phyloP scores from a whole-genome alignment of 495 filamentous ascomycete genomes.

The Tuber brumale region DNA sequence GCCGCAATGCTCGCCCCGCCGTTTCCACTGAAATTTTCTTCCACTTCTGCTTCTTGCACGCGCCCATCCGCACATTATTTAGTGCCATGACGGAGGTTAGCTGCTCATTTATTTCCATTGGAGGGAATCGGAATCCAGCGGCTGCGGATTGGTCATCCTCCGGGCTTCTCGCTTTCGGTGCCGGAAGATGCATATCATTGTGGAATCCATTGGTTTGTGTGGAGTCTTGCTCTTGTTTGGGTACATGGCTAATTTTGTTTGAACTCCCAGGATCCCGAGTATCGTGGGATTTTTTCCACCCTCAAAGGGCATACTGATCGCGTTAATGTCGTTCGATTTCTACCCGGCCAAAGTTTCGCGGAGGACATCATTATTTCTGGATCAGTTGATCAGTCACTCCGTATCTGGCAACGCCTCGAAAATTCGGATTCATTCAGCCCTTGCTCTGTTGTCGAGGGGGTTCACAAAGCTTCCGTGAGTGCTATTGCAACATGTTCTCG shows the following conservation, averaged over 20 bases:
- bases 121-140: slow-evolving; percentile 81
- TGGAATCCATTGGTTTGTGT: slow-evolving; percentile 74
- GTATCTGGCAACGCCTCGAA: slow-evolving; percentile 57
- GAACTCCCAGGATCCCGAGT: slow-evolving; percentile 48
- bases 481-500: slow-evolving; percentile 54
- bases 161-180: slow-evolving; percentile 78
- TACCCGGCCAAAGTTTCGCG: slow-evolving; percentile 48
- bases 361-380: slow-evolving; percentile 63
- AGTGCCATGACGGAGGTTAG: slow-evolving; percentile 18
- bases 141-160: slow-evolving; percentile 82
- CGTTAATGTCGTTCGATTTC: slow-evolving; percentile 79
- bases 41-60: not conserved
- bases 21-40: not conserved
- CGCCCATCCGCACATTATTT: not conserved
- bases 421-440: slow-evolving; percentile 40
- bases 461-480: slow-evolving; percentile 70
- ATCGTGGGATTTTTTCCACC: slow-evolving; percentile 58
- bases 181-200: slow-evolving; percentile 77
- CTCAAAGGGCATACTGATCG: slow-evolving; percentile 74
- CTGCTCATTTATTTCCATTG: slow-evolving; percentile 67
- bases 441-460: slow-evolving; percentile 50
- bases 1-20: slow-evolving; percentile 16
- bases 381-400: slow-evolving; percentile 71
- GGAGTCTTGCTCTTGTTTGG: slow-evolving; percentile 2
- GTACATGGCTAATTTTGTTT: slow-evolving; percentile 15